Percentiles rank a stretch among this genome's conserved stretches.
These are phyloP conservation scores for Forsythia suspensa DNA, from an alignment of 257 asterid genomes.

Conservation along the genomic window DNA sequence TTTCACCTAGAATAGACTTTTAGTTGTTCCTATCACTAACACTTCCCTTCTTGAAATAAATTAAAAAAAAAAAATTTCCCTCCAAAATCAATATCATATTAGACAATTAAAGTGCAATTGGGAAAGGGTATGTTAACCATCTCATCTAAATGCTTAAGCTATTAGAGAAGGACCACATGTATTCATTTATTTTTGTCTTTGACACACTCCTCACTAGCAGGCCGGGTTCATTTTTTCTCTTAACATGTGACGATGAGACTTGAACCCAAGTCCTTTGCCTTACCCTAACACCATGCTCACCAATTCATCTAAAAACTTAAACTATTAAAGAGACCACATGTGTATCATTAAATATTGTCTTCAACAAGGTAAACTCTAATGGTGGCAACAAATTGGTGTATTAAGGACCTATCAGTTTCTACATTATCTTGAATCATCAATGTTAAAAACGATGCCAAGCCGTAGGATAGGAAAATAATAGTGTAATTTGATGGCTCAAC, in stretches of 20 bases:
- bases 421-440: neutral
- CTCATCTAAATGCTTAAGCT: too few species aligned
- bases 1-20: neutral
- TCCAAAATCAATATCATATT: too few species aligned
- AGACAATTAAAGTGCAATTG: too few species aligned
- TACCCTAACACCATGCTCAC: neutral
- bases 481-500: neutral
- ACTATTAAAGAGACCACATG: neutral
- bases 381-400: neutral
- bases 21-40: neutral
- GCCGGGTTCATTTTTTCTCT: neutral
- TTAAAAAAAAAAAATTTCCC: too few species aligned
- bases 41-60: too few species aligned
- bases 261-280: neutral
- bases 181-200: neutral
- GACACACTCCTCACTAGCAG: neutral
- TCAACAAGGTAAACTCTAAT: neutral
- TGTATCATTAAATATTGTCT: neutral
- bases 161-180: neutral
- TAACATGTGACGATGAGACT: neutral
- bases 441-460: neutral
- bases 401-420: neutral
- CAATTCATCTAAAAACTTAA: neutral
- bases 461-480: neutral
- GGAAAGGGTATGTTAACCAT: too few species aligned